phyloP scores from a whole-genome alignment of 2,329 filamentous ascomycete species.

The Ceratocystis albifundus region DNA sequence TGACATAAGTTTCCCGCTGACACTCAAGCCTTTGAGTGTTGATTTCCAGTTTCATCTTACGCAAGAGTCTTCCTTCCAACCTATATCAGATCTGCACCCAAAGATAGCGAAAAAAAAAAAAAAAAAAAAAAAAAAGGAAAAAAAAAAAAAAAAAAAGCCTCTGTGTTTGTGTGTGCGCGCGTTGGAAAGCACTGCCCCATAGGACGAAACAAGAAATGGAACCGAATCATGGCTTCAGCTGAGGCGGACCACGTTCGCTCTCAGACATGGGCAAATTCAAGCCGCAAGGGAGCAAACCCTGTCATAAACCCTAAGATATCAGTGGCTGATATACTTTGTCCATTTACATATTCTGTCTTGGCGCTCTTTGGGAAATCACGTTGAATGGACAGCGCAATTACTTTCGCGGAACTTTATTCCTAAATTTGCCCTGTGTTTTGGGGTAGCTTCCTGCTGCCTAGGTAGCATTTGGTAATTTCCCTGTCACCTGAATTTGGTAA shows the following conservation, averaged over 20 bases:
- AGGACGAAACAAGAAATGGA: neutral
- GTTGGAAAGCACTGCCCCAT: neutral
- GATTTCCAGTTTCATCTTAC: neutral
- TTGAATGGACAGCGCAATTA: neutral
- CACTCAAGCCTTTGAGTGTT: no score
- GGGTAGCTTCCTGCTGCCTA: neutral
- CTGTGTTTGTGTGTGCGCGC: neutral
- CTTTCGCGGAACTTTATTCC: neutral
- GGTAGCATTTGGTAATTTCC: neutral
- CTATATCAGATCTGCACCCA: neutral
- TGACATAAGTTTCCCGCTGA: no score
- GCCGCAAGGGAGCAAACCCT: no score
- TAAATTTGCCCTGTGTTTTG: neutral
- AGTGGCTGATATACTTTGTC: neutral
- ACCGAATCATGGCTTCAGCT: neutral
- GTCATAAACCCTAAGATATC: neutral
- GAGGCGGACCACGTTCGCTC: neutral
- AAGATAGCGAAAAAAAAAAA: neutral
- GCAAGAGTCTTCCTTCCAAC: neutral
- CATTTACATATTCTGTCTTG: neutral
- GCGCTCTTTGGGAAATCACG: neutral
- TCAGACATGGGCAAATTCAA: neutral
- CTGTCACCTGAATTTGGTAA: neutral
- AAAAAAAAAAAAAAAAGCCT: no score
- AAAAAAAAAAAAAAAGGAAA: no score